phyloP scores from a whole-genome alignment of 768 basidiomycete genomes.

The Macrolepiota albuminosa region DNA sequence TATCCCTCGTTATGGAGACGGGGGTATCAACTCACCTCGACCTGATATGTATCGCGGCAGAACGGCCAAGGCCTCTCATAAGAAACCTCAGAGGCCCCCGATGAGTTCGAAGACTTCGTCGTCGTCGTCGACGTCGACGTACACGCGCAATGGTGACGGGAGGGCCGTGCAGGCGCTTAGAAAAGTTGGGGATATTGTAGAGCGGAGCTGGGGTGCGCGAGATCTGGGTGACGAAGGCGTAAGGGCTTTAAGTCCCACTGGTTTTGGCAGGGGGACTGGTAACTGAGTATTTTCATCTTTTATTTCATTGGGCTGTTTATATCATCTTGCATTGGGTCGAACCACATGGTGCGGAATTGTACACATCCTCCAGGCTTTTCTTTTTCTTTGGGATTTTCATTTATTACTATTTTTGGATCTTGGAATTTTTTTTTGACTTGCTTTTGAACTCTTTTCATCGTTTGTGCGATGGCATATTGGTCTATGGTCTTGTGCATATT shows the following conservation, averaged over 20 bases:
- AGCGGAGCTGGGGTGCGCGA: constrained; percentile 28
- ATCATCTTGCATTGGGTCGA: not conserved
- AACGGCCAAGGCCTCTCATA: not conserved
- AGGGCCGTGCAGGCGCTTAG: constrained; percentile 21
- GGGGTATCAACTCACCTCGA: constrained; percentile 10
- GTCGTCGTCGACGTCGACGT: constrained; percentile 4
- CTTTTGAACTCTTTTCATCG: not conserved
- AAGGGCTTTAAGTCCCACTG: constrained; percentile 20
- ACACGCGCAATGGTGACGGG: constrained; percentile 3
- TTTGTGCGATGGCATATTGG: not conserved
- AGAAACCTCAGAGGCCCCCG: constrained; percentile 4
- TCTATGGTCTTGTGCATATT: not conserved
- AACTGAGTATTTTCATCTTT: not conserved
- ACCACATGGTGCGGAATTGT: not conserved
- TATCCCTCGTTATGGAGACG: not conserved
- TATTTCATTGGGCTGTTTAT: not conserved
- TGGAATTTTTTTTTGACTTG: not conserved
- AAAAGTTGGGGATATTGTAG: constrained; percentile 32
- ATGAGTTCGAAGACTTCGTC: constrained; percentile 7
- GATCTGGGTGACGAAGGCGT: constrained; percentile 17
- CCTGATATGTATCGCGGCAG: constrained; percentile 12
- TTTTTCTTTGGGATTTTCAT: not conserved
- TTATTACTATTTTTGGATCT: not conserved
- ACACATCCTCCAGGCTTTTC: not conserved
- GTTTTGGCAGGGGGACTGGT: constrained; percentile 15